These are phyloP conservation scores for Heterobasidion occidentale DNA, from an alignment of 1,284 basidiomycete species.

Conservation along the genomic window DNA sequence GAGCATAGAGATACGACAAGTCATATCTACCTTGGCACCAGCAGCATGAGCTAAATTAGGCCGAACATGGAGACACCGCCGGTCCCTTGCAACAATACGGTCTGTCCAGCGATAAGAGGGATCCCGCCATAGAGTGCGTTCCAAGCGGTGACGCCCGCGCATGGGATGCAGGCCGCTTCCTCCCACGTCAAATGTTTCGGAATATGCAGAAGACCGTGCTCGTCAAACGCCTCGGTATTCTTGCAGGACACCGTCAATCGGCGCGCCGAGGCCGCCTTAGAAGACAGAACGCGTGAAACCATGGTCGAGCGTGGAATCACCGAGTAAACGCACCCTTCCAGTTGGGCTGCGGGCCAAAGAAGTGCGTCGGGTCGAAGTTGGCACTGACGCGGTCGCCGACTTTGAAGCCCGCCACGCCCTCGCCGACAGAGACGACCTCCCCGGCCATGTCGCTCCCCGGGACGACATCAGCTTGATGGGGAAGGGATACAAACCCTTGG, in stretches of 20 bases:
- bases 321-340: no score
- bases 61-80: conserved; percentile 16
- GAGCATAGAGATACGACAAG: background rate
- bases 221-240: conserved; percentile 40
- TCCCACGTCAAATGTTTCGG: conserved; percentile 41
- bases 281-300: background rate
- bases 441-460: conserved; percentile 35
- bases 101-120: conserved; percentile 5
- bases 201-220: conserved; percentile 19
- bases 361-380: conserved; percentile 19
- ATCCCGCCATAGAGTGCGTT: conserved; percentile 5
- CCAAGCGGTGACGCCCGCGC: conserved; percentile 7
- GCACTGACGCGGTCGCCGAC: conserved; percentile 26
- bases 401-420: conserved; percentile 8
- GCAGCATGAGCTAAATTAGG: conserved; percentile 12
- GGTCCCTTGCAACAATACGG: conserved; percentile 5
- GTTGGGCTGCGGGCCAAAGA: conserved; percentile 21
- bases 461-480: conserved; percentile 27
- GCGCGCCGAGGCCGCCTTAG: conserved; percentile 4
- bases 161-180: conserved; percentile 40
- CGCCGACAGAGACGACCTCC: conserved; percentile 39
- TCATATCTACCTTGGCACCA: conserved; percentile 37
- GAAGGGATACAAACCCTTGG: conserved; percentile 24
- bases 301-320: background rate
- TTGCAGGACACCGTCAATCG: conserved; percentile 17